Evolutionary conservation across 73 alveolate genomes (phyloP).

Genomic region (Tetrahymena malaccensis): DNA sequence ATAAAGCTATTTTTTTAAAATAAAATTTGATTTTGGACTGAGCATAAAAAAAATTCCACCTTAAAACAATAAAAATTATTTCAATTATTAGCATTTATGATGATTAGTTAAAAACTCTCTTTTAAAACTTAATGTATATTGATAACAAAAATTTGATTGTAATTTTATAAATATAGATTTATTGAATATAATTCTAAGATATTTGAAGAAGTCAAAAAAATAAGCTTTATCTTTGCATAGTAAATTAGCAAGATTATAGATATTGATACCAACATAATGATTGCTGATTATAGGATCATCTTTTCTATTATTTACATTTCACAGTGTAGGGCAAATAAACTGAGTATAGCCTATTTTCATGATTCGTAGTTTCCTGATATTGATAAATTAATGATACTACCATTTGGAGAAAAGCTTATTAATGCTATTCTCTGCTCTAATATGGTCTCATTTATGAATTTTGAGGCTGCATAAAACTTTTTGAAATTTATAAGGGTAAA

Average conservation of each 20-base stretch:
- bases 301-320: not conserved
- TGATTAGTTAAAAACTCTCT: too few relatives aligned
- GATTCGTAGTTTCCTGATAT: not conserved
- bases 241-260: not conserved
- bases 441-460: not conserved
- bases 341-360: not conserved
- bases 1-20: too few relatives aligned
- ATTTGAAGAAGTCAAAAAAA: not conserved
- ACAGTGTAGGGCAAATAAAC: not conserved
- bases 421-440: not conserved
- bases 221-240: not conserved
- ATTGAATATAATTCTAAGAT: not conserved
- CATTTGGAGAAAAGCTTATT: not conserved
- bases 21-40: too few relatives aligned
- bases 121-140: too few relatives aligned
- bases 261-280: not conserved
- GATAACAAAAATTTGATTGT: too few relatives aligned
- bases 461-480: not conserved
- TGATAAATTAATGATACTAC: not conserved
- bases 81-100: too few relatives aligned
- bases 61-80: too few relatives aligned
- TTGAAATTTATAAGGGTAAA: not conserved
- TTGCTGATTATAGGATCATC: not conserved
- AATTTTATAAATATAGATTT: not conserved
- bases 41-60: too few relatives aligned